These are phyloP conservation scores for Colletotrichum aenigma DNA, from an alignment of 2,329 filamentous ascomycete genomes.

Conservation along the genomic window DNA sequence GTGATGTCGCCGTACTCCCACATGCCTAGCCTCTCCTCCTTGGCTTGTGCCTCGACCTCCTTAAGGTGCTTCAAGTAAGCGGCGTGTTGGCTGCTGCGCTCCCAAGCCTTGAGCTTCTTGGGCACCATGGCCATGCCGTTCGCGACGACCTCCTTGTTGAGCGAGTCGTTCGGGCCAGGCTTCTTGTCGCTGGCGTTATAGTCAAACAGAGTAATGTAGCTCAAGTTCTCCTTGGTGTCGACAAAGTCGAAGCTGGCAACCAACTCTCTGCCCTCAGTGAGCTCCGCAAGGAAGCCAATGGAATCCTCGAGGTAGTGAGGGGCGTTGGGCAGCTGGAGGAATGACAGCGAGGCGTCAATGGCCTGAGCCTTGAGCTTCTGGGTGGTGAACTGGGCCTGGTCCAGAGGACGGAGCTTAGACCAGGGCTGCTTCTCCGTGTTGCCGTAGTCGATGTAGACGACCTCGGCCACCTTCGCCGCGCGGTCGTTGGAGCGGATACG, in stretches of 20 bases:
- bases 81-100: constrained; percentile 72
- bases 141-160: constrained; percentile 86
- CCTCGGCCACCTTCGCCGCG: constrained; percentile 84
- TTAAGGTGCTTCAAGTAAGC: constrained; percentile 75
- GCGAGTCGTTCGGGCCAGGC: constrained; percentile 70
- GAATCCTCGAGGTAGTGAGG: constrained; percentile 85
- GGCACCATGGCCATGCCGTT: constrained; percentile 91
- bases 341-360: constrained; percentile 82
- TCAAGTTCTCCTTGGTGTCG: constrained; percentile 76
- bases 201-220: constrained; percentile 90
- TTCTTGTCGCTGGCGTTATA: constrained; percentile 63
- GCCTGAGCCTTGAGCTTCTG: constrained; percentile 89
- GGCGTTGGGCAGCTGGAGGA: constrained; percentile 84
- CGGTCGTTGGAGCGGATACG: constrained; percentile 92
- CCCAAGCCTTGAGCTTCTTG: constrained; percentile 90
- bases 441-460: constrained; percentile 95
- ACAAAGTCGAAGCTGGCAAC: constrained; percentile 91
- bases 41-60: constrained; percentile 78
- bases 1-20: constrained; percentile 99
- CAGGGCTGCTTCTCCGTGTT: constrained; percentile 91
- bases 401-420: constrained; percentile 81
- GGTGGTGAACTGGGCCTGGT: constrained; percentile 76
- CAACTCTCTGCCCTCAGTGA: constrained; percentile 76
- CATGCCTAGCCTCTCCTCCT: constrained; percentile 81
- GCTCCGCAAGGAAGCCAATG: constrained; percentile 74